Evolutionary conservation across 768 basidiomycete genomes (phyloP), one percentile per base, ranked within the genome.

Genomic region (Leccinum barrowsii): DNA sequence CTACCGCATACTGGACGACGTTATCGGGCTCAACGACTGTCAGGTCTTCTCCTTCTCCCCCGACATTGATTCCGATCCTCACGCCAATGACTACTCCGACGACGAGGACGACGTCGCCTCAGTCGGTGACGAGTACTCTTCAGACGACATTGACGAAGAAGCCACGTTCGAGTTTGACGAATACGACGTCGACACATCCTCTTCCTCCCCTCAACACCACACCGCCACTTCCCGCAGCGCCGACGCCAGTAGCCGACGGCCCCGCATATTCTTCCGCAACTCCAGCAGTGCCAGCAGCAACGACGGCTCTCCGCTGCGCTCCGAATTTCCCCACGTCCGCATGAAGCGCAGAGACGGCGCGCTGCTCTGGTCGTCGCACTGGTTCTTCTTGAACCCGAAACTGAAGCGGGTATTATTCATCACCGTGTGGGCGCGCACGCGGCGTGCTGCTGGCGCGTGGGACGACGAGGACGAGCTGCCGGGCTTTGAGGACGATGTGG

Each of bases 361-460:
- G 4, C 76, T 98, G 57, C 80, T 98, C 7, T 98, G 95, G 95
- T 94, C 92, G 34, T 92, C 92, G 11, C 92, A 96, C 71, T 96
- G 93, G 88, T 98, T 98, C 80, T 96, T 98, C 78, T 78, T 93
- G 67, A 96, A 94, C 79, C 83, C 89, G 67, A 95, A 93, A 77
- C 77, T 86, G 75, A 97, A 95, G 77, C 86, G 95, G 21, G 85
- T 98, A 66, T 75, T 98, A 56, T 98, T 96, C 76, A 82, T 97
- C 58, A 89, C 92, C 2, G 86, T 93, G 21, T 97, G 94, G 92
- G 92, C 94, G 7, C 83, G 89, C 47, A 87, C 87, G 32, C 82
- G 81, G 65, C 82, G 83, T 51, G 76, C 83, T 19, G 75, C 77
- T 17, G 75, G 81, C 42, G 82, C 76, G 54, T 84, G 80, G 76